Evolutionary conservation across 306 rosid species (phyloP).

Genomic region (Cucurbita pepo): DNA sequence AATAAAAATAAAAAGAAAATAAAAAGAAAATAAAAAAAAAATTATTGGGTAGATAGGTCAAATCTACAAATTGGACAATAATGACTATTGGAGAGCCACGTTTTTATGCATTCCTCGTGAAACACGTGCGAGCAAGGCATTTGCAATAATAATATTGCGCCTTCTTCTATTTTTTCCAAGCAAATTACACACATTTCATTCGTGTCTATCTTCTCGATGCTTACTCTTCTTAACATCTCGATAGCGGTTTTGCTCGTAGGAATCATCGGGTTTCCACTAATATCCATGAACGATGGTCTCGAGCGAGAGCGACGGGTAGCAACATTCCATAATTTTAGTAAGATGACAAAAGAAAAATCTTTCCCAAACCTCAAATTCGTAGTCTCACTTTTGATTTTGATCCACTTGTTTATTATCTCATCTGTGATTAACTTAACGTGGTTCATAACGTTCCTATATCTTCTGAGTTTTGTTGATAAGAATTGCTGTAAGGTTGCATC

Average conservation of each 20-base stretch:
- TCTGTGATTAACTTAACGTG: neutral
- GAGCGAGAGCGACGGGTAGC: neutral
- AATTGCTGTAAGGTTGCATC: neutral
- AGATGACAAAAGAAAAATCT: neutral
- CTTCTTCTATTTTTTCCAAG: neutral
- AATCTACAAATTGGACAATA: conserved; percentile 10
- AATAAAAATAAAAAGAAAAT: too few species aligned
- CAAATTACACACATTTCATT: neutral
- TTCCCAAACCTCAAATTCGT: neutral
- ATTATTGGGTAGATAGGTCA: neutral
- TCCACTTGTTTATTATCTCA: neutral
- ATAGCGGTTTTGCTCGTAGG: neutral
- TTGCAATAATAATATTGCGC: neutral
- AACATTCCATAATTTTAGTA: neutral
- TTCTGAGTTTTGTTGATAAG: neutral
- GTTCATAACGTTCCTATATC: neutral
- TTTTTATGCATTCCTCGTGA: conserved; percentile 7
- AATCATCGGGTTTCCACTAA: neutral
- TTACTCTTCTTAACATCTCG: neutral
- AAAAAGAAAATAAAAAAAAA: too few species aligned
- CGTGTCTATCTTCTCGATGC: neutral
- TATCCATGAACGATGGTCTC: neutral
- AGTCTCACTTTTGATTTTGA: neutral
- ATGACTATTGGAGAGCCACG: conserved; percentile 4
- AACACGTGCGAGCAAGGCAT: conserved; percentile 7